Base-by-base conservation (phyloP, 352 stramenopile species). In the Stramenopiles sp. region DNA sequence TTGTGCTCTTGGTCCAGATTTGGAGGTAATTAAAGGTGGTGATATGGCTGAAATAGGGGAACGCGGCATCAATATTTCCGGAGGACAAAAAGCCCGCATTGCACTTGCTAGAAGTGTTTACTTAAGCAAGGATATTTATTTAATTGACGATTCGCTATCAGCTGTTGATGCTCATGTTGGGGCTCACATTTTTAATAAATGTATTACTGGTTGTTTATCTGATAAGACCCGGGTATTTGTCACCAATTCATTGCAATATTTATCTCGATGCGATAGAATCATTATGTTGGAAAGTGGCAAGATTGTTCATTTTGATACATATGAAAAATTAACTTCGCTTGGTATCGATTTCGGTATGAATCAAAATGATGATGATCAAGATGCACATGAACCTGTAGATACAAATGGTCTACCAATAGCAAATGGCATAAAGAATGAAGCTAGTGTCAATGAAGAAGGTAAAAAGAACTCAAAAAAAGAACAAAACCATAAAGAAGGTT, bases 131-230 rank as follows among this genome's bases (percentile, higher is more conserved):
- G 78, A 53, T 6, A 78, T 96, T 20, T 93, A 93, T 43, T 80
- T 96, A 27, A 78, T 96, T 27, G 90, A 96, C 77, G 91, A 96
- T 78, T 88, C 90, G 0, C 83, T 95, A 1, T 93, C 88, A 29
- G 88, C 88, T 0, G 81, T 96, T 1, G 91, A 96, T 73, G 78
- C 82, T 0, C 84, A 78, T 1, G 84, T 83, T 27, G 63, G 63
- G 4, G 30, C 33, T 27, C 73, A 85, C 63, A 33, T 85, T 30
- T 63, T 84, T 32, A 29, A 78, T 29, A 79, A 87, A 13, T 81
- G 86, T 30, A 74, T 89, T 1, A 31, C 4, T 13, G 65, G 65
- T 20, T 1, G 31, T 76, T 33, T 76, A 33, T 7, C 4, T 4
- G 31, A 20, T 33, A 76, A 76, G 13, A 76, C 65, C 13, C 4